These are phyloP conservation scores for Ensete ventricosum DNA, from an alignment of 176 grass and related monocot species.

Conservation along the genomic window DNA sequence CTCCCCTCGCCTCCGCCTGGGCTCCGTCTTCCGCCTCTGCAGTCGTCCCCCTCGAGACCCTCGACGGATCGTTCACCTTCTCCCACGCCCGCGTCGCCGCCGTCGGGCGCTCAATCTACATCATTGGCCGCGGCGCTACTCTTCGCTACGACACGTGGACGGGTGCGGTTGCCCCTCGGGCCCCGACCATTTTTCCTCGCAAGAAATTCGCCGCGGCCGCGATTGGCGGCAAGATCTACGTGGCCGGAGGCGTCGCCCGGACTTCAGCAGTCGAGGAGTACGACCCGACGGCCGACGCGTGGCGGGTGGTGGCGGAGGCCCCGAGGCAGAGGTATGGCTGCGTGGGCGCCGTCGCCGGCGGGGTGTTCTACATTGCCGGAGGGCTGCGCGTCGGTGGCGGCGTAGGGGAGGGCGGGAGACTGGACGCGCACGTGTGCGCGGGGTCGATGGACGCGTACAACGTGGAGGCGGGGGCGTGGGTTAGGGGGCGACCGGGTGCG, in stretches of 20 bases:
- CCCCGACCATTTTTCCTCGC: constrained; percentile 48
- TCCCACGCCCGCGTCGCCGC: constrained; percentile 52
- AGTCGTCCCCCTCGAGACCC: constrained; percentile 1
- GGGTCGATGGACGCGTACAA: constrained; percentile 73
- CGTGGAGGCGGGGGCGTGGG: constrained; percentile 47
- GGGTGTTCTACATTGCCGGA: constrained; percentile 76
- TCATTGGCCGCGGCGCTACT: constrained; percentile 44
- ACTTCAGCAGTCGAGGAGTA: constrained; percentile 79
- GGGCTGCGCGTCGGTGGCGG: constrained; percentile 37
- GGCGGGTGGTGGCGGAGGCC: constrained; percentile 54
- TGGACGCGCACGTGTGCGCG: constrained; percentile 51
- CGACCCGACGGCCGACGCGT: constrained; percentile 47
- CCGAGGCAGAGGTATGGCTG: constrained; percentile 67
- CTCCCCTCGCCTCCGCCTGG: background rate
- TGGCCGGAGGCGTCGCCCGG: constrained; percentile 55
- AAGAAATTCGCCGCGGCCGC: constrained; percentile 59
- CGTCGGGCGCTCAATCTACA: constrained; percentile 43
- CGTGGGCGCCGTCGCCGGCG: constrained; percentile 38
- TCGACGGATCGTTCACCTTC: constrained; percentile 22
- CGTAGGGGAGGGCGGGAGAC: constrained; percentile 16
- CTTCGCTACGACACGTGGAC: constrained; percentile 58
- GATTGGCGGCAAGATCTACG: constrained; percentile 50
- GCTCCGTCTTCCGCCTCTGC: constrained; percentile 20
- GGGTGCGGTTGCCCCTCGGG: constrained; percentile 37
- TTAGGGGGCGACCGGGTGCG: constrained; percentile 25